Evolutionary conservation across 805 yeast species (phyloP), one percentile per base, ranked within the genome.

Genomic region (Yamadazyma olivae): DNA sequence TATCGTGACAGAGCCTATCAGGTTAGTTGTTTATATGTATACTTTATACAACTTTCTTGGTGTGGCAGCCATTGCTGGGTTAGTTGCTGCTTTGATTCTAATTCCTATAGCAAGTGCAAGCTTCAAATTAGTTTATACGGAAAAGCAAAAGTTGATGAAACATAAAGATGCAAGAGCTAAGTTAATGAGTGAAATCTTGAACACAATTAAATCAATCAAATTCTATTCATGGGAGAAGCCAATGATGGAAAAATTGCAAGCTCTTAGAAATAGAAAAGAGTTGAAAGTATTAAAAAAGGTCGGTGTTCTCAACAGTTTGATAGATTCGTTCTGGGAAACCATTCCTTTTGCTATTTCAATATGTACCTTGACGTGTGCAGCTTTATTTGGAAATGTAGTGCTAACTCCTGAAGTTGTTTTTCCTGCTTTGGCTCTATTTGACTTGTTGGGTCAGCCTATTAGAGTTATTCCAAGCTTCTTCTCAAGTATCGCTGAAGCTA

Each of bases 151-250:
- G 17, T 39, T 33, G 19, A 55, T 64, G 66, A 53, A 57, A 37
- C 51, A 51, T 39, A 65, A 57, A 44, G 72, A 66, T 40, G 51
- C 52, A 19, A 51, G 72, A 46, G 58, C 66, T 3, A 53, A 60
- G 15, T 50, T 64, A 34, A 62, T 61, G 38, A 56, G 59, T 19
- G 71, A 66, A 41, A 61, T 66, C 32, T 54, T 66, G 36, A 53
- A 50, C 36, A 53, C 69, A 5, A 58, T 64, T 20, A 66, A 64
- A 40, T 57, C 63, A 32, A 53, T 66, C 46, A 66, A 66, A 42
- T 54, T 66, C 24, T 66, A 65, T 41, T 57, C 70, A 2, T 66
- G 71, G 71, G 71, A 66, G 39, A 43, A 43, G 20, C 70, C 71
- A 16, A 63, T 65, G 66, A 45, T 64, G 39, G 44, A 50, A 21